Evolutionary conservation across 257 asterid genomes (phyloP).

Genomic region (Gentiana straminea): DNA sequence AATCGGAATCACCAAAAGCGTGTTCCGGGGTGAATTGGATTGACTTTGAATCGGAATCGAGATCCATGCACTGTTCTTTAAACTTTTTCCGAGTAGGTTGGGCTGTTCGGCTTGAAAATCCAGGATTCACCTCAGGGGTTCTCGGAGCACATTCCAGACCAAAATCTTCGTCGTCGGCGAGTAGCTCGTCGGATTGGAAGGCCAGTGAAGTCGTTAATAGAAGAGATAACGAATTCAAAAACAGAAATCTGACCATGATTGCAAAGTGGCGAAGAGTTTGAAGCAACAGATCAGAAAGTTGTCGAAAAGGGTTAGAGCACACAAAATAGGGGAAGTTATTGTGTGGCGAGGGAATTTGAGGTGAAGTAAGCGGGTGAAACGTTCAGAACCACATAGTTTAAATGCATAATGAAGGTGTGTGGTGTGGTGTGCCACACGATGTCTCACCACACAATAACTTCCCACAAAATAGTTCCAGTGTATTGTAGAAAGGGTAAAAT

Average conservation of each 20-base stretch:
- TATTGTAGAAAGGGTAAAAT: too few relatives aligned
- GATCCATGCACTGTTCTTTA: constrained; percentile 36
- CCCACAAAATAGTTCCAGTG: too few relatives aligned
- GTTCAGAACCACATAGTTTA: too few relatives aligned
- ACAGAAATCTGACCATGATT: neutral
- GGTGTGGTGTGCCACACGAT: too few relatives aligned
- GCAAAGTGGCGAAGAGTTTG: too few relatives aligned
- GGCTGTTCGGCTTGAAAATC: constrained; percentile 19
- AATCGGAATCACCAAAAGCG: neutral
- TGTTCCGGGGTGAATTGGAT: constrained; percentile 73
- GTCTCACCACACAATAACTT: too few relatives aligned
- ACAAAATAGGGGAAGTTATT: too few relatives aligned
- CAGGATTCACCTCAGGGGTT: constrained; percentile 9
- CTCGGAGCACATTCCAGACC: constrained; percentile 58
- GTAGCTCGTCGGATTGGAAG: constrained; percentile 90
- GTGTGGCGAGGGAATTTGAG: too few relatives aligned
- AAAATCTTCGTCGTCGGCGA: constrained; percentile 75
- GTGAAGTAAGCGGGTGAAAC: too few relatives aligned
- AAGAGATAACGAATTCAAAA: constrained; percentile 16
- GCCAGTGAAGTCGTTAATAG: constrained; percentile 23
- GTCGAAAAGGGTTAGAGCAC: too few relatives aligned
- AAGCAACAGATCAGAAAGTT: too few relatives aligned
- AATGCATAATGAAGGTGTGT: too few relatives aligned
- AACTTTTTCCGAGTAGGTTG: constrained; percentile 34
- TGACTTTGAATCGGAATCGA: constrained; percentile 58